Conservation (phyloP, 345 rosid species). For the Eucalyptus paniculata region DNA sequence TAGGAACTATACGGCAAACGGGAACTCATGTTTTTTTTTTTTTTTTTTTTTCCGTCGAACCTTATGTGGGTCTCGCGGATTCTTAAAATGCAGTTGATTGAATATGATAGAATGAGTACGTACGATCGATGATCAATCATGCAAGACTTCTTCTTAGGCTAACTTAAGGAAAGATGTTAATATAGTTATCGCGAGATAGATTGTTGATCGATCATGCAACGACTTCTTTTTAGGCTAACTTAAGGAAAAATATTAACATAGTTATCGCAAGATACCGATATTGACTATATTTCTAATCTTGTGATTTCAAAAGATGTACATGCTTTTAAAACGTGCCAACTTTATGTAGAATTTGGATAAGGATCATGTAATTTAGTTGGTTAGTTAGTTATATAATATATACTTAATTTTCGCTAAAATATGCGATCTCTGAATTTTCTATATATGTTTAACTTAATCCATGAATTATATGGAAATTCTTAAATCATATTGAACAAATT, state of each 20-base stretch:
- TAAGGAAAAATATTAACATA: background rate
- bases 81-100: background rate
- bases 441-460: no score
- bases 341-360: background rate
- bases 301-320: background rate
- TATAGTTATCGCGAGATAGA: background rate
- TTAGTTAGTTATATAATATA: background rate
- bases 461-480: no score
- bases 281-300: background rate
- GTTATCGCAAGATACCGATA: background rate
- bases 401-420: background rate
- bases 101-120: background rate
- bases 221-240: background rate
- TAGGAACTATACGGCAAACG: background rate
- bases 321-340: background rate
- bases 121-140: background rate
- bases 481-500: background rate
- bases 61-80: background rate
- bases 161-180: background rate
- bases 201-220: background rate
- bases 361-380: background rate
- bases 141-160: background rate
- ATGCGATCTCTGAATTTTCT: no score
- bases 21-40: background rate
- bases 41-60: background rate